phyloP scores from a whole-genome alignment of 257 asterid genomes.

The Ligustrum vulgare region DNA sequence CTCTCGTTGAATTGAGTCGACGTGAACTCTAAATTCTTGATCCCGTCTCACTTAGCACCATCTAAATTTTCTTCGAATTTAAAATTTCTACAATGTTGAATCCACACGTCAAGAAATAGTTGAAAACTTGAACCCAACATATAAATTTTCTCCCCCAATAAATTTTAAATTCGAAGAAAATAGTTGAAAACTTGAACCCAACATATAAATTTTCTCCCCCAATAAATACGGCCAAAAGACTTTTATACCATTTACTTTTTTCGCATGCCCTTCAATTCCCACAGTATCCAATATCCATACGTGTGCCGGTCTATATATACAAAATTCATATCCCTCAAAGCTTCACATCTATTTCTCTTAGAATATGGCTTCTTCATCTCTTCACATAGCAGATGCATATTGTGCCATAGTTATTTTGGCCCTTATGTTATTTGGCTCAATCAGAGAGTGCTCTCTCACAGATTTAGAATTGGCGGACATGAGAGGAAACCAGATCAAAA shows the following conservation, averaged over 20 bases:
- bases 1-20: too few relatives aligned
- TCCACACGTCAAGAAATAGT: neutral
- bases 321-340: neutral
- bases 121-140: neutral
- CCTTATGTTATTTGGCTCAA: constrained; percentile 28
- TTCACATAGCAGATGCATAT: constrained; percentile 36
- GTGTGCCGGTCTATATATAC: neutral
- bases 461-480: constrained; percentile 12
- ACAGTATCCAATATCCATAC: too few relatives aligned
- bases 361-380: constrained; percentile 8
- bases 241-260: neutral
- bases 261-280: neutral
- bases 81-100: too few relatives aligned
- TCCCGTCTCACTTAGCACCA: neutral
- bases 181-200: neutral
- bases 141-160: neutral
- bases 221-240: neutral
- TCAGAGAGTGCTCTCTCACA: constrained; percentile 10
- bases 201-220: neutral
- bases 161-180: too few relatives aligned
- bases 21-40: too few relatives aligned
- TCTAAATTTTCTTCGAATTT: too few relatives aligned
- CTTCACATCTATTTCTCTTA: neutral
- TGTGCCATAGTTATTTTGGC: constrained; percentile 32
- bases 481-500: constrained; percentile 14